phyloP scores from a whole-genome alignment of 1,139 yeast genomes.

The Yamadazyma triangularis region DNA sequence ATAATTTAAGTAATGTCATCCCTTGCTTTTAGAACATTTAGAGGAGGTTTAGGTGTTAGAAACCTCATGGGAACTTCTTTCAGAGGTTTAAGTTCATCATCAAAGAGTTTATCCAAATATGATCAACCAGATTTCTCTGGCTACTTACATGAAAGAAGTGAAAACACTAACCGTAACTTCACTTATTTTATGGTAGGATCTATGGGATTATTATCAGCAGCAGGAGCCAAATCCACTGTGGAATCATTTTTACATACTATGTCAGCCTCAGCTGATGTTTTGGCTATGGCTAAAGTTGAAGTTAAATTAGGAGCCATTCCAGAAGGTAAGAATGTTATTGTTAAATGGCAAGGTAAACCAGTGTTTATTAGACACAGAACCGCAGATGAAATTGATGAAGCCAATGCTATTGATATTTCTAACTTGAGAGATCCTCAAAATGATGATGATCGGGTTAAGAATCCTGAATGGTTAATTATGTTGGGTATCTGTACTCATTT shows the following conservation, averaged over 20 bases:
- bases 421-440: constrained; percentile 89
- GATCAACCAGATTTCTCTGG: constrained; percentile 90
- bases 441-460: constrained; percentile 90
- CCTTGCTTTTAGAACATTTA: constrained; percentile 30
- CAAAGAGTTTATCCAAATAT: constrained; percentile 64
- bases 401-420: constrained; percentile 72
- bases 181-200: constrained; percentile 98
- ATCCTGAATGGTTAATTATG: constrained; percentile 99
- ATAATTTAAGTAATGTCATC: constrained; percentile 13
- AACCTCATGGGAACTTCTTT: constrained; percentile 7
- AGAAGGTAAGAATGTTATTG: constrained; percentile 95
- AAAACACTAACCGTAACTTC: constrained; percentile 74
- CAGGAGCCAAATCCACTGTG: constrained; percentile 97
- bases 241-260: constrained; percentile 89
- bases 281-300: constrained; percentile 99
- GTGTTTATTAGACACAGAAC: constrained; percentile 99
- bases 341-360: constrained; percentile 99
- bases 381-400: constrained; percentile 87
- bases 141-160: constrained; percentile 72
- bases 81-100: constrained; percentile 41
- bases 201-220: constrained; percentile 88
- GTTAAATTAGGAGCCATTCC: constrained; percentile 93
- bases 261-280: constrained; percentile 98
- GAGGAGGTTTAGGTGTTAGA: constrained; percentile 35
- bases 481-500: constrained; percentile 99